Evolutionary conservation across 805 yeast genomes (phyloP).

Genomic region (Ogataea ganodermae): DNA sequence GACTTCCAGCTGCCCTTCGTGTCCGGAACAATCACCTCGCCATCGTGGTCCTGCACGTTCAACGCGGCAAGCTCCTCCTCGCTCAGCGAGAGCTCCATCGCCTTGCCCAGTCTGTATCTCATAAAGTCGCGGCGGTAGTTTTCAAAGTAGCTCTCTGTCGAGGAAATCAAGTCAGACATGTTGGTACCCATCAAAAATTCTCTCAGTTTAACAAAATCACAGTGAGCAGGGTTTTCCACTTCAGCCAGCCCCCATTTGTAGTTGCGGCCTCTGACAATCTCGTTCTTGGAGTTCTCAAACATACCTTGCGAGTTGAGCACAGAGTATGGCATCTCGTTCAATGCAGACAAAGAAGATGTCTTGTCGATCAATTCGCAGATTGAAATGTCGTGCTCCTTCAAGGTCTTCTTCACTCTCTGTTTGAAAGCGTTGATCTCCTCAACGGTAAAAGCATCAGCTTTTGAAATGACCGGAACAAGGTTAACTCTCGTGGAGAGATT

Average conservation of each 20-base stretch:
- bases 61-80: conserved; percentile 24
- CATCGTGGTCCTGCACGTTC: conserved; percentile 23
- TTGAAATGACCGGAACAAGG: conserved; percentile 78
- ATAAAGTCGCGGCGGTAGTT: conserved; percentile 62
- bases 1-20: conserved; percentile 31
- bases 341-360: conserved; percentile 38
- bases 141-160: conserved; percentile 80
- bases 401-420: conserved; percentile 48
- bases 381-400: conserved; percentile 56
- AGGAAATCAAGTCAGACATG: conserved; percentile 74
- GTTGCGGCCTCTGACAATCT: conserved; percentile 66
- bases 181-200: conserved; percentile 65
- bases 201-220: conserved; percentile 72
- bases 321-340: conserved; percentile 63
- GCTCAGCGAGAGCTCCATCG: conserved; percentile 27
- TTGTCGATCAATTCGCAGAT: conserved; percentile 52
- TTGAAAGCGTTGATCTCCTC: conserved; percentile 59
- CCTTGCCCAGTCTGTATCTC: conserved; percentile 34
- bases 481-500: conserved; percentile 71
- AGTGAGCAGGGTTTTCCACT: conserved; percentile 72
- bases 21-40: conserved; percentile 26
- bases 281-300: conserved; percentile 45
- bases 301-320: conserved; percentile 66
- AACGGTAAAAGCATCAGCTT: conserved; percentile 71
- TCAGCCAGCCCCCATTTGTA: conserved; percentile 89